A percentile compares a stretch with the other conserved stretches of the same genome.
Conservation (phyloP, 257 asterid genomes). For the Ballota nigra region DNA sequence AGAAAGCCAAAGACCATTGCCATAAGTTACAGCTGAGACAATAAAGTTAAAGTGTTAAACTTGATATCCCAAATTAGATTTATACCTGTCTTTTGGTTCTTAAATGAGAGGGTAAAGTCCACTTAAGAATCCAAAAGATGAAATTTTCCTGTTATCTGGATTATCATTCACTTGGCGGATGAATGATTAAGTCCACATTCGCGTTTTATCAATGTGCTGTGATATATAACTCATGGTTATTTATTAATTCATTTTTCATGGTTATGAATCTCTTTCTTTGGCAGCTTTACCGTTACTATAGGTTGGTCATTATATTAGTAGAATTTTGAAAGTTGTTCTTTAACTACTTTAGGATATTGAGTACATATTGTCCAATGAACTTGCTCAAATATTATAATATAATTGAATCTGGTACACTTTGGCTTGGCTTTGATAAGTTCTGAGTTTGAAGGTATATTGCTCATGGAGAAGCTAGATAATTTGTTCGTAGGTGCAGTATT, state of each 20-base stretch:
- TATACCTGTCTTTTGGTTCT: neutral
- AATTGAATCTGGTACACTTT: neutral
- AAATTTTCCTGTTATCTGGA: neutral
- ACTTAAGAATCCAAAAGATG: neutral
- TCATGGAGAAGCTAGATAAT: neutral
- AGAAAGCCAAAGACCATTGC: neutral
- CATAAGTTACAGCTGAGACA: neutral
- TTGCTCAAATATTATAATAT: neutral
- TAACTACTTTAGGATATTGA: neutral
- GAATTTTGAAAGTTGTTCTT: neutral
- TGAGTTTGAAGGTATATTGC: neutral
- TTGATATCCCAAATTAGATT: neutral
- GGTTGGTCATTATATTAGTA: neutral
- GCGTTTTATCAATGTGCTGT: neutral
- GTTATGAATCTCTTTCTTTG: neutral
- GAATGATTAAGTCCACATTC: neutral
- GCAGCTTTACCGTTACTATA: neutral
- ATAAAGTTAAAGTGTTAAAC: neutral
- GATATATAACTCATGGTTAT: neutral
- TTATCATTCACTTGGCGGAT: neutral
- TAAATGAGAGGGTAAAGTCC: neutral
- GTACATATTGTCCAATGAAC: neutral
- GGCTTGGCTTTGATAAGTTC: neutral
- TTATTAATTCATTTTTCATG: neutral
- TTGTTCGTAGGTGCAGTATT: neutral